Percentiles rank a stretch among this genome's conserved stretches.
Conservation (phyloP, 768 basidiomycete genomes). For the Leccinum sublutescens region DNA sequence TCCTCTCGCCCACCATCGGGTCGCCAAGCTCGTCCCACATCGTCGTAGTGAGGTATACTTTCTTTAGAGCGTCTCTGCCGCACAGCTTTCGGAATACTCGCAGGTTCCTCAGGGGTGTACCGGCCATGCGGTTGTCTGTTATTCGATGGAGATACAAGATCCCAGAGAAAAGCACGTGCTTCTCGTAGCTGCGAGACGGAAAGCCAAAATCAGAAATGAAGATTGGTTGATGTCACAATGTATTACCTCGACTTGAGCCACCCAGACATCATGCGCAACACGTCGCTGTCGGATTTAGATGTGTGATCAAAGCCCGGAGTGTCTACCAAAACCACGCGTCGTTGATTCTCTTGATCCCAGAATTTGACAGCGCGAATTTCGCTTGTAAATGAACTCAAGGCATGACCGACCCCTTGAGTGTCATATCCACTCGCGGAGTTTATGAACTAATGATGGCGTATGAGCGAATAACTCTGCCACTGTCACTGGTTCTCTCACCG, state of each 20-base stretch:
- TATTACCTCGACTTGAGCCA: conserved; percentile 17
- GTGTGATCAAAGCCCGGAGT: conserved; percentile 27
- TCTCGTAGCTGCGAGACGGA: conserved; percentile 4
- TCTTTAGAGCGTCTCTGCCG: conserved; percentile 27
- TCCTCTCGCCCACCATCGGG: conserved; percentile 26
- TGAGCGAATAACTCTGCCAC: neutral
- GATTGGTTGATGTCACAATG: no score
- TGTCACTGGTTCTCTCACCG: neutral
- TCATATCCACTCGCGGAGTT: conserved; percentile 1
- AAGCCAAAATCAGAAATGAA: neutral
- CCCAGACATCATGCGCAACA: conserved; percentile 11
- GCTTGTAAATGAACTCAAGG: conserved; percentile 12
- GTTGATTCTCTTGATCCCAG: neutral
- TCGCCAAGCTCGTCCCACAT: conserved; percentile 13
- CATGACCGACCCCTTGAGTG: conserved; percentile 7
- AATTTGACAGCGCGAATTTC: conserved; percentile 8
- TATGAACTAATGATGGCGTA: conserved; percentile 11
- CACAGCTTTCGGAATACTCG: conserved; percentile 32
- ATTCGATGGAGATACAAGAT: conserved; percentile 43
- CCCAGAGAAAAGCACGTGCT: conserved; percentile 24
- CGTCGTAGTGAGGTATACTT: conserved; percentile 37
- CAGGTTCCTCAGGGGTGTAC: conserved; percentile 33
- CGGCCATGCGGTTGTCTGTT: conserved; percentile 37
- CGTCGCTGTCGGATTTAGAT: conserved; percentile 9
- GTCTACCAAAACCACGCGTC: conserved; percentile 21